Conservation (phyloP, 2,329 filamentous ascomycete species). For the Xylariomycetidae sp. region DNA sequence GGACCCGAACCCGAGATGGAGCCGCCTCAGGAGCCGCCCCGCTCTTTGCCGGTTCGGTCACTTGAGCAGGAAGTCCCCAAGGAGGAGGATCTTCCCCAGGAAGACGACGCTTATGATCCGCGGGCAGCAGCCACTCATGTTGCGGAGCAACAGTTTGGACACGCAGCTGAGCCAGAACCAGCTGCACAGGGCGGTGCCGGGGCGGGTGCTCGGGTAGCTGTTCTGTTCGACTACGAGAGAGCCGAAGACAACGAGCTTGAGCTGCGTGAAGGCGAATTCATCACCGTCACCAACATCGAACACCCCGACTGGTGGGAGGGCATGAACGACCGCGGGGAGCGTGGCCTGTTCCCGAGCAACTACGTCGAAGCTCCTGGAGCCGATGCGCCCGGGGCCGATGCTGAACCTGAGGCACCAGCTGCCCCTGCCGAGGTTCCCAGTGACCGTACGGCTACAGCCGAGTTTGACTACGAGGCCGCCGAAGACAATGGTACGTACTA, state of each 20-base stretch:
- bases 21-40: slow-evolving; percentile 43
- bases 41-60: slow-evolving; percentile 57
- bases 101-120: slow-evolving; percentile 54
- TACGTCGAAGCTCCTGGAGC: slow-evolving; percentile 66
- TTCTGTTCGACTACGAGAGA: slow-evolving; percentile 95
- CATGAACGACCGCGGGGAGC: slow-evolving; percentile 76
- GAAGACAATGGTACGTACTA: slow-evolving; percentile 72
- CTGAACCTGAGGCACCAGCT: slow-evolving; percentile 30
- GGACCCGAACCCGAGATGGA: slow-evolving; percentile 48
- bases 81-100: slow-evolving; percentile 59
- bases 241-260: slow-evolving; percentile 96
- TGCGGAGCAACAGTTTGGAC: slow-evolving; percentile 39
- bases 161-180: slow-evolving; percentile 30
- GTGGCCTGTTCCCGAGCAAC: slow-evolving; percentile 91
- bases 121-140: slow-evolving; percentile 55
- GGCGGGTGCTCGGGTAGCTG: slow-evolving; percentile 69
- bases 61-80: slow-evolving; percentile 56
- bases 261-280: slow-evolving; percentile 77
- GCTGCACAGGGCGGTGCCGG: slow-evolving; percentile 34
- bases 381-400: slow-evolving; percentile 27
- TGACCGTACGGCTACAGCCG: slow-evolving; percentile 71
- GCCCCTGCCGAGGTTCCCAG: slow-evolving; percentile 20
- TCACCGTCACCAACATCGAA: slow-evolving; percentile 93
- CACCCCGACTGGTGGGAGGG: slow-evolving; percentile 99
- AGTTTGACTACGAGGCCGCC: slow-evolving; percentile 95